A percentile compares a stretch with the other conserved stretches of the same genome.
These are phyloP conservation scores for Inonotus hispidus DNA, from an alignment of 1,284 basidiomycete species.

Conservation along the genomic window DNA sequence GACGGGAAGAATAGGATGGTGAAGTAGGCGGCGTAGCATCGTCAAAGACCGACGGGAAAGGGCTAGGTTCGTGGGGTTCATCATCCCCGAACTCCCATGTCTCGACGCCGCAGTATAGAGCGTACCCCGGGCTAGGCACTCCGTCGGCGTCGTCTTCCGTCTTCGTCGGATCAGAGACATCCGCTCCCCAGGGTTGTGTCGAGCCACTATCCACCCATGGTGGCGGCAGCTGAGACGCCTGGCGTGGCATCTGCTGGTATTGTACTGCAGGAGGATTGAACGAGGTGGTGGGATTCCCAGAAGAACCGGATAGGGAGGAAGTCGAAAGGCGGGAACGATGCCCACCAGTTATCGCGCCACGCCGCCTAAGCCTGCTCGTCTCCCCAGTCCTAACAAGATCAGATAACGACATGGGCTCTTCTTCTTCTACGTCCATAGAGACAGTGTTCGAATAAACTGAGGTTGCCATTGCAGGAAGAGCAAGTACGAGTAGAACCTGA, in stretches of 20 bases:
- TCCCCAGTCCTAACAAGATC: constrained; percentile 66
- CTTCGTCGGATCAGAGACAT: constrained; percentile 11
- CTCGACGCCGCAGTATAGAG: constrained; percentile 17
- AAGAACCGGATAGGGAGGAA: not conserved
- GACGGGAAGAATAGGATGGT: not conserved
- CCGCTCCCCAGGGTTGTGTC: constrained; percentile 6
- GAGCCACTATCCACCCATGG: constrained; percentile 7
- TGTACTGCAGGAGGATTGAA: not conserved
- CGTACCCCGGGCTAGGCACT: constrained; percentile 9
- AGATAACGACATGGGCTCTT: constrained; percentile 63
- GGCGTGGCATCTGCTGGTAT: constrained; percentile 1
- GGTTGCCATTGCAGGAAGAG: constrained; percentile 1
- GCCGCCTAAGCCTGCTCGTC: constrained; percentile 60
- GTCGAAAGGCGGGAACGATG: constrained; percentile 10
- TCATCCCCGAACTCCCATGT: constrained; percentile 12
- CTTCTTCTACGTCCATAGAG: constrained; percentile 36
- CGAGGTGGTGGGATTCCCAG: not conserved
- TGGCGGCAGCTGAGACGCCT: not conserved
- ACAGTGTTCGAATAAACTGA: constrained; percentile 10
- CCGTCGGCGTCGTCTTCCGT: constrained; percentile 16
- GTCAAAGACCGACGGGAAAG: constrained; percentile 6
- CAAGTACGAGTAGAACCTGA: not conserved
- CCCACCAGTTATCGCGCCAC: constrained; percentile 49
- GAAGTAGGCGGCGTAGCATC: not conserved
- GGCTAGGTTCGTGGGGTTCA: constrained; percentile 12